Percentiles rank a stretch among this genome's conserved stretches.
Evolutionary conservation across 805 yeast genomes (phyloP).

Genomic region (Teunomyces atbi): DNA sequence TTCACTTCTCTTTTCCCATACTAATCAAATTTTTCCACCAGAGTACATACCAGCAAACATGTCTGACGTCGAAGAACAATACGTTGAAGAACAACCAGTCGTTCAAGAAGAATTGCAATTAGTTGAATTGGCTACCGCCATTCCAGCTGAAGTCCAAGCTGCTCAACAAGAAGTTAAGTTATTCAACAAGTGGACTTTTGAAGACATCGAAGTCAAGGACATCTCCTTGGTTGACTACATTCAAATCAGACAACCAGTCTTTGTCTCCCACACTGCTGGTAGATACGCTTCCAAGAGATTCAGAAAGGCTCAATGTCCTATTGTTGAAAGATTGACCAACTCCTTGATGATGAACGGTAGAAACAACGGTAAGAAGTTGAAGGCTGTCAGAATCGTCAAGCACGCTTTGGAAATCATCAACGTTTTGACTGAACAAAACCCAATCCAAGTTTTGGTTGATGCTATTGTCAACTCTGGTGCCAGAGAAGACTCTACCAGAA

Average conservation of each 20-base stretch:
- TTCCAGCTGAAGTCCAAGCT: constrained; percentile 94
- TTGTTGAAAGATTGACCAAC: constrained; percentile 99
- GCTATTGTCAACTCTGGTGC: constrained; percentile 99
- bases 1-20: constrained; percentile 7
- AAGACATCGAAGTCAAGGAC: constrained; percentile 96
- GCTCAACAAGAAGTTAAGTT: constrained; percentile 96
- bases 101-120: constrained; percentile 82
- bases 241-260: constrained; percentile 96
- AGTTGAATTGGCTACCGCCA: constrained; percentile 88
- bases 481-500: constrained; percentile 99
- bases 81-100: constrained; percentile 57
- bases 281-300: constrained; percentile 99
- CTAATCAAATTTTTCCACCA: constrained; percentile 2
- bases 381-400: constrained; percentile 99
- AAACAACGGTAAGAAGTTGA: constrained; percentile 99
- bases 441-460: constrained; percentile 97
- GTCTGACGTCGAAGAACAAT: constrained; percentile 84
- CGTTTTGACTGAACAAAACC: constrained; percentile 98
- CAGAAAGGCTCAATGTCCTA: constrained; percentile 99
- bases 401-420: constrained; percentile 98
- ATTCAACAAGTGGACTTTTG: constrained; percentile 99
- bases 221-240: constrained; percentile 97
- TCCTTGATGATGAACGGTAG: constrained; percentile 99
- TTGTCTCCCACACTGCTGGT: constrained; percentile 99
- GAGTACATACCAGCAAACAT: constrained; percentile 39